These are phyloP conservation scores for Musa troglodytarum DNA, from an alignment of 176 grass and related monocot species.

Conservation along the genomic window DNA sequence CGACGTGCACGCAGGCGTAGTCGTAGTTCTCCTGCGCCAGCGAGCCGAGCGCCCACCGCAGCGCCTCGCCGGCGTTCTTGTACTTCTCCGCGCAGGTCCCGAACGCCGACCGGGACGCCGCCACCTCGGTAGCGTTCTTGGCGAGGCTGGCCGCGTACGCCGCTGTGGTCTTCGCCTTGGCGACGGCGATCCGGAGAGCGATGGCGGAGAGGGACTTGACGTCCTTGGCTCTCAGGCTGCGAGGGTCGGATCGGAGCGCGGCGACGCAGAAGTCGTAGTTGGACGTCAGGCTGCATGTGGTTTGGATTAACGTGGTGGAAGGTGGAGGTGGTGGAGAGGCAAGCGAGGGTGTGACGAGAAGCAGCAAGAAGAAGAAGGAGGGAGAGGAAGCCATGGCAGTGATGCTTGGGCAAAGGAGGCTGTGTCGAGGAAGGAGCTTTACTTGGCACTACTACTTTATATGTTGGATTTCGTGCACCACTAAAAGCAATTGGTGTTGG, in stretches of 20 bases:
- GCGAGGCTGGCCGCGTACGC: not conserved
- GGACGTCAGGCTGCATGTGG: slow-evolving; percentile 5
- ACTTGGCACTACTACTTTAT: too few species aligned
- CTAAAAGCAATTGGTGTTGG: too few species aligned
- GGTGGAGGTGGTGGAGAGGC: not conserved
- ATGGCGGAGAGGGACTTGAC: slow-evolving; percentile 10
- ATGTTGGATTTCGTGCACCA: too few species aligned
- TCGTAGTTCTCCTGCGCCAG: slow-evolving; percentile 16
- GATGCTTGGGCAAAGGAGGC: not conserved
- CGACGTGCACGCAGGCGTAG: slow-evolving; percentile 9
- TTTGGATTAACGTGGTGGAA: not conserved
- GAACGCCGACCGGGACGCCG: not conserved
- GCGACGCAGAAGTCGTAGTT: slow-evolving; percentile 15
- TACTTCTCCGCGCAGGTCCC: slow-evolving; percentile 11
- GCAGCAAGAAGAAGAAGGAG: not conserved
- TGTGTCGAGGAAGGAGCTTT: not conserved
- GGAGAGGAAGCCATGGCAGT: not conserved
- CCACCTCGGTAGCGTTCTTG: not conserved
- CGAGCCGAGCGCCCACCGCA: slow-evolving; percentile 2
- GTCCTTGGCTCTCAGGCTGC: slow-evolving; percentile 7
- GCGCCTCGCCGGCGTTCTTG: slow-evolving; percentile 13
- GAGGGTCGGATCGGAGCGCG: slow-evolving; percentile 8
- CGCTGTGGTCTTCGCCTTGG: not conserved
- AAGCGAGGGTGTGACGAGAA: not conserved
- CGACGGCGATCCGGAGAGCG: not conserved